Evolutionary conservation across 2,329 filamentous ascomycete genomes (phyloP).

Genomic region (Aspergillus carbonarius): DNA sequence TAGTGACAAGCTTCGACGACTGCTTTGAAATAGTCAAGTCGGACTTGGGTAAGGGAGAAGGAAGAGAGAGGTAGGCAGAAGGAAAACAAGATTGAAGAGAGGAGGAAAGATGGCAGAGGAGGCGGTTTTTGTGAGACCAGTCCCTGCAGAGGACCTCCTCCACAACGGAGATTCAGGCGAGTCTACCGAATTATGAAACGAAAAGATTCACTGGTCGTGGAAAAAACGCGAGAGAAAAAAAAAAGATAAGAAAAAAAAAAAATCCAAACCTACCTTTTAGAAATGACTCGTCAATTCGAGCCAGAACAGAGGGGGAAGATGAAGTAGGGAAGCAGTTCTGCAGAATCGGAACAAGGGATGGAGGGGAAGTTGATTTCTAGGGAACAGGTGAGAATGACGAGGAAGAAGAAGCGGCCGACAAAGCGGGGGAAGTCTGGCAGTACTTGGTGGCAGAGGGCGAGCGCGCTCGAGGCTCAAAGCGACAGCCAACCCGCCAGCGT

Average conservation of each 20-base stretch:
- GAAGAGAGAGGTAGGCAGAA: neutral
- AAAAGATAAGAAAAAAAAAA: too few species aligned
- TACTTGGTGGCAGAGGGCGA: neutral
- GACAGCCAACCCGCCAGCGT: neutral
- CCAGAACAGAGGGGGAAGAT: neutral
- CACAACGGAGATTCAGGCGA: neutral
- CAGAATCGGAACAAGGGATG: neutral
- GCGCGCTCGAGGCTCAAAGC: neutral
- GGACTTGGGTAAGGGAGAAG: neutral
- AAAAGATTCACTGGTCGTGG: neutral
- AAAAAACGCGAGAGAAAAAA: neutral
- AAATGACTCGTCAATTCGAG: neutral
- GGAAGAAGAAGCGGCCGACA: constrained; percentile 1
- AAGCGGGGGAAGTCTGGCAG: neutral
- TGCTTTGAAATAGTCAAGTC: neutral
- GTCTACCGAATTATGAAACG: neutral
- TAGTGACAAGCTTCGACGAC: neutral
- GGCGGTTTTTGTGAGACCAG: neutral
- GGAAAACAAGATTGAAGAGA: neutral
- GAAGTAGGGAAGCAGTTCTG: neutral
- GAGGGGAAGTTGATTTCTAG: neutral
- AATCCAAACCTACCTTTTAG: neutral
- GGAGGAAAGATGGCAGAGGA: neutral
- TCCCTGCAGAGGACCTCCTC: constrained; percentile 1
- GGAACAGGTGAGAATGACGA: neutral